phyloP scores from a whole-genome alignment of 116 monocot species.

The Trichopus zeylanicus region DNA sequence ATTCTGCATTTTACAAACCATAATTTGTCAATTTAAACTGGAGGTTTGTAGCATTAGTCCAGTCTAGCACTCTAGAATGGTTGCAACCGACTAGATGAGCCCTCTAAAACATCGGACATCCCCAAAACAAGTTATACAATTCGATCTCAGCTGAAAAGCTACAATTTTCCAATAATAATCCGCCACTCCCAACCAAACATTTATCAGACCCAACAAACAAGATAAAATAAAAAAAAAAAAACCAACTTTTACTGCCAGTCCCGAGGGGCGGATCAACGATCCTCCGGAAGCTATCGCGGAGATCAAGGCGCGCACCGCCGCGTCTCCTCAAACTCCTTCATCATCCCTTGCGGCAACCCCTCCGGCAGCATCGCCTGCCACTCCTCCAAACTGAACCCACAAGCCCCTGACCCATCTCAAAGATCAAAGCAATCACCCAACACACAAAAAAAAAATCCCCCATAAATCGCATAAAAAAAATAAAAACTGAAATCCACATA shows the following conservation, averaged over 20 bases:
- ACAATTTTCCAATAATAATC: too few species aligned
- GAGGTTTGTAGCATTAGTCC: too few species aligned
- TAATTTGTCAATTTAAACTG: too few species aligned
- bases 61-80: too few species aligned
- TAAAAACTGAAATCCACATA: conserved; percentile 82
- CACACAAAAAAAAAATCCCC: not conserved
- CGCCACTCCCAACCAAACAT: not conserved
- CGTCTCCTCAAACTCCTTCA: conserved; percentile 89
- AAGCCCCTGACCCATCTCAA: not conserved
- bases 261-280: conserved; percentile 47
- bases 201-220: not conserved
- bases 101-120: too few species aligned
- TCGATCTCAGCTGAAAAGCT: too few species aligned
- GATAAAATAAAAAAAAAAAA: conserved; percentile 2
- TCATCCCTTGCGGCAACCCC: conserved; percentile 73
- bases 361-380: conserved; percentile 76
- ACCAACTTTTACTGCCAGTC: conserved; percentile 49
- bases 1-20: too few species aligned
- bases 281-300: conserved; percentile 77
- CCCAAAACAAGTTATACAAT: too few species aligned
- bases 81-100: too few species aligned
- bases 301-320: conserved; percentile 67
- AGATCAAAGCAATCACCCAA: conserved; percentile 3
- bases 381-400: conserved; percentile 64
- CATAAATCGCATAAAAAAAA: not conserved